Percentiles rank a stretch among this genome's conserved stretches.
phyloP scores from a whole-genome alignment of 2,329 filamentous ascomycete genomes.

The Aaosphaeria arxii region DNA sequence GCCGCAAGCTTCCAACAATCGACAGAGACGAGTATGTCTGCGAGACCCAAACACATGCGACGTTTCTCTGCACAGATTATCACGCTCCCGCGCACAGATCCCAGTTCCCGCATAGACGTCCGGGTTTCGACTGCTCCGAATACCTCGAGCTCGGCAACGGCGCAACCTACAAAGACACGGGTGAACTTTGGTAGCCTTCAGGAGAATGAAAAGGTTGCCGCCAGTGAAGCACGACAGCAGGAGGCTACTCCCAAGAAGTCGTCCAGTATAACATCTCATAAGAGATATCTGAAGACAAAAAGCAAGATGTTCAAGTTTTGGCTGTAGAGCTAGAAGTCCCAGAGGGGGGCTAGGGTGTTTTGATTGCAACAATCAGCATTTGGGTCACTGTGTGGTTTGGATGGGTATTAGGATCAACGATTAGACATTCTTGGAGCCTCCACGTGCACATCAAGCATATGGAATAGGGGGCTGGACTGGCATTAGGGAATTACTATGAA shows the following conservation, averaged over 20 bases:
- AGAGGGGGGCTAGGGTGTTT: conserved; percentile 1
- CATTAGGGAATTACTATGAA: too few species aligned
- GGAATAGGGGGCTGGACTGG: too few species aligned
- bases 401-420: too few species aligned
- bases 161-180: conserved; percentile 11
- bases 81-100: conserved; percentile 25
- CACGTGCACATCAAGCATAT: too few species aligned
- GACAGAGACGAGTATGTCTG: conserved; percentile 6
- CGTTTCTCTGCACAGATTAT: conserved; percentile 31
- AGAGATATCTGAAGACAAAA: conserved; percentile 32
- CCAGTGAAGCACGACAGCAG: too few species aligned
- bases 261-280: conserved; percentile 12
- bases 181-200: conserved; percentile 5
- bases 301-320: conserved; percentile 38
- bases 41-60: conserved; percentile 24
- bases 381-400: background rate
- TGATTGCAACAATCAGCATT: conserved; percentile 5
- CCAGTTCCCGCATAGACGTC: conserved; percentile 11
- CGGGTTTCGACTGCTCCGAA: conserved; percentile 19
- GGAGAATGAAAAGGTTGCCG: too few species aligned
- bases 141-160: too few species aligned
- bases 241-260: background rate
- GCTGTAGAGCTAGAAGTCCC: conserved; percentile 12
- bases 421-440: too few species aligned
- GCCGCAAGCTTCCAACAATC: conserved; percentile 17